Percentiles rank a stretch among this genome's conserved stretches.
Conservation (phyloP, 768 basidiomycete species). For the Leccinum arenicola region DNA sequence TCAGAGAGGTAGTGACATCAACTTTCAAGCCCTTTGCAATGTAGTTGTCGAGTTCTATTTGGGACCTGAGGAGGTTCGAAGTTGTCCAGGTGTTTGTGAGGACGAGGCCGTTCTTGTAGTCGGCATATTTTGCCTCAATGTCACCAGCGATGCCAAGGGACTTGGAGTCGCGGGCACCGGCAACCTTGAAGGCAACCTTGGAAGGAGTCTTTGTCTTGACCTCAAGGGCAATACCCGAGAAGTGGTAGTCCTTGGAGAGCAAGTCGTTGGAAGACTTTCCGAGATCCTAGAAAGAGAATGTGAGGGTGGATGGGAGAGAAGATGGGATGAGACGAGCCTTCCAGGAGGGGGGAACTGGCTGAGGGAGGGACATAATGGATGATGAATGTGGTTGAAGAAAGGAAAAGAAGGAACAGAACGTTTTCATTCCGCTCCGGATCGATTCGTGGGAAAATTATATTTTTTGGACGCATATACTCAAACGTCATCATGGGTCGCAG, state of each 20-base stretch:
- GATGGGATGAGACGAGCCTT: constrained; percentile 50
- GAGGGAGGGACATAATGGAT: constrained; percentile 78
- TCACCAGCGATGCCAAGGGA: constrained; percentile 76
- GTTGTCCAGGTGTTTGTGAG: constrained; percentile 98
- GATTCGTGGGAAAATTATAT: constrained; percentile 30
- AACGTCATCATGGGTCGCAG: constrained; percentile 36
- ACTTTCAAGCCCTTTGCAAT: constrained; percentile 97
- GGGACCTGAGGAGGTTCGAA: constrained; percentile 84
- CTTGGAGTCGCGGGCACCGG: constrained; percentile 77
- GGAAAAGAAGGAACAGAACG: neutral
- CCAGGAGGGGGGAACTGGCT: constrained; percentile 96
- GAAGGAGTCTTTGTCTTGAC: constrained; percentile 89
- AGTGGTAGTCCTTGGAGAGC: constrained; percentile 88
- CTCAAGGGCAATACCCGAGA: constrained; percentile 69
- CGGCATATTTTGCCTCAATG: constrained; percentile 91
- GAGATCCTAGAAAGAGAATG: constrained; percentile 59
- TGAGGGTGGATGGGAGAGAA: neutral
- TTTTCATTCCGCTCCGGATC: constrained; percentile 20
- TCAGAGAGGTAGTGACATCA: constrained; percentile 78
- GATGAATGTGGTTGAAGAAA: constrained; percentile 9
- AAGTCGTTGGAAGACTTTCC: constrained; percentile 98
- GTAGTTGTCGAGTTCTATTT: constrained; percentile 95
- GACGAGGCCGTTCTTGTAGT: constrained; percentile 89
- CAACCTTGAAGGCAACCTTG: constrained; percentile 91
- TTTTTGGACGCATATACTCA: neutral